Evolutionary conservation across 139 green algal genomes (phyloP).

Genomic region (Pseudopediastrum boryanum): DNA sequence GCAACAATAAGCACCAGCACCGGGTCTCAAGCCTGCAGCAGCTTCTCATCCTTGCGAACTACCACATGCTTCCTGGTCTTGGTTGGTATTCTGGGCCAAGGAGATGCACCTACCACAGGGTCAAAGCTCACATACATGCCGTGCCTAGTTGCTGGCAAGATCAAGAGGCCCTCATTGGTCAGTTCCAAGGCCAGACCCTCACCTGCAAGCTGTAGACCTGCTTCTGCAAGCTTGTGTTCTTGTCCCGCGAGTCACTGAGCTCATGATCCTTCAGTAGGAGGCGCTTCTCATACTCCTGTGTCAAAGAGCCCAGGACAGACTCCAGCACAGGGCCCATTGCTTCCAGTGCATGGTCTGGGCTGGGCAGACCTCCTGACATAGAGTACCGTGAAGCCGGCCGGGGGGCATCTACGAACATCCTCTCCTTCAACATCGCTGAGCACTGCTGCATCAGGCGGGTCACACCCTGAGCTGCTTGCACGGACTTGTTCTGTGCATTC

Average conservation of each 20-base stretch:
- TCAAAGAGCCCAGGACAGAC: slow-evolving; percentile 73
- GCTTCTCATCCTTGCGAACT: no score
- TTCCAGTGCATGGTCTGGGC: slow-evolving; percentile 63
- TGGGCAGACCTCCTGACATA: no score
- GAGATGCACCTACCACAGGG: no score
- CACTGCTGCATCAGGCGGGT: slow-evolving; percentile 65
- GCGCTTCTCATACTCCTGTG: slow-evolving; percentile 87
- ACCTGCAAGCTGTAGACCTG: slow-evolving; percentile 38
- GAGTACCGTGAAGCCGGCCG: not conserved
- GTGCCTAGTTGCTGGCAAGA: no score
- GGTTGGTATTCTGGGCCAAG: no score
- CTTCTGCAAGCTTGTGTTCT: slow-evolving; percentile 32
- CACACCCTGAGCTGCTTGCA: slow-evolving; percentile 47
- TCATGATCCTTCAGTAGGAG: slow-evolving; percentile 83
- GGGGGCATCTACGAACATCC: slow-evolving; percentile 11
- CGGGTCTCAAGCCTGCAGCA: no score
- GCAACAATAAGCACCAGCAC: no score
- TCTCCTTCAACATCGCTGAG: slow-evolving; percentile 38
- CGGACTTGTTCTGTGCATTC: slow-evolving; percentile 6
- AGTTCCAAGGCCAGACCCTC: slow-evolving; percentile 34
- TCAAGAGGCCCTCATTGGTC: no score
- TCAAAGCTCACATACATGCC: no score
- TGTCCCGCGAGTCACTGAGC: slow-evolving; percentile 52
- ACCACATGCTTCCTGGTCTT: no score
- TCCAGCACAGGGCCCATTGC: slow-evolving; percentile 78